Evolutionary conservation across 805 yeast species (phyloP).

Genomic region (Metschnikowia amazonensis): DNA sequence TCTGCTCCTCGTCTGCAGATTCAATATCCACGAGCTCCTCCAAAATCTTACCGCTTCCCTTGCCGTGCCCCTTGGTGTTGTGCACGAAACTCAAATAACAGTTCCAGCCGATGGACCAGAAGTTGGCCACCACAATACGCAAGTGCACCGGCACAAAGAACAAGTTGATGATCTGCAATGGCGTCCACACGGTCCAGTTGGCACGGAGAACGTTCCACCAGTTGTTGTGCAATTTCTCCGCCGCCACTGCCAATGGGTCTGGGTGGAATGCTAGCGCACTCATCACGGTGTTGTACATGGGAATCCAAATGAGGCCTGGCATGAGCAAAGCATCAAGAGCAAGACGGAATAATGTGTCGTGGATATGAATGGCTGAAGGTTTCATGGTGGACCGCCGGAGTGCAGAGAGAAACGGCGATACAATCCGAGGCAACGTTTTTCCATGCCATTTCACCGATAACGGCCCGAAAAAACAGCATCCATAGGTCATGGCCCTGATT

Average conservation of each 20-base stretch:
- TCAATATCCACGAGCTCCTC: constrained; percentile 41
- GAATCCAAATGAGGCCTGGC: constrained; percentile 41
- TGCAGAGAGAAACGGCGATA: constrained; percentile 30
- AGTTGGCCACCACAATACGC: constrained; percentile 34
- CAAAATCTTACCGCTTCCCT: constrained; percentile 32
- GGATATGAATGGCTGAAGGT: constrained; percentile 15
- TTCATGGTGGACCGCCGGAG: constrained; percentile 12
- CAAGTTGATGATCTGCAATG: constrained; percentile 35
- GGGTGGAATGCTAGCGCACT: constrained; percentile 33
- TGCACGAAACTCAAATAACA: constrained; percentile 46
- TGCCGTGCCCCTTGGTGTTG: constrained; percentile 40
- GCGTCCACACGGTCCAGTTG: constrained; percentile 43
- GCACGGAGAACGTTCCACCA: constrained; percentile 42
- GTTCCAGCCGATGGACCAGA: constrained; percentile 43
- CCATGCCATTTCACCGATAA: constrained; percentile 37
- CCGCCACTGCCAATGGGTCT: constrained; percentile 31
- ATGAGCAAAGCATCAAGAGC: constrained; percentile 34
- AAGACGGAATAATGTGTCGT: constrained; percentile 26
- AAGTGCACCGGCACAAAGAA: constrained; percentile 38
- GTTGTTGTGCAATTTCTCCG: constrained; percentile 31
- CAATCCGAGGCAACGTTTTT: constrained; percentile 33
- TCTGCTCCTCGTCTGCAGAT: constrained; percentile 31
- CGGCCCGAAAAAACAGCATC: constrained; percentile 38
- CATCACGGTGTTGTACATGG: constrained; percentile 40
- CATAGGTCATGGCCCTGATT: constrained; percentile 35